phyloP scores from a whole-genome alignment of 2,329 filamentous ascomycete species.

The Diaporthe citri region DNA sequence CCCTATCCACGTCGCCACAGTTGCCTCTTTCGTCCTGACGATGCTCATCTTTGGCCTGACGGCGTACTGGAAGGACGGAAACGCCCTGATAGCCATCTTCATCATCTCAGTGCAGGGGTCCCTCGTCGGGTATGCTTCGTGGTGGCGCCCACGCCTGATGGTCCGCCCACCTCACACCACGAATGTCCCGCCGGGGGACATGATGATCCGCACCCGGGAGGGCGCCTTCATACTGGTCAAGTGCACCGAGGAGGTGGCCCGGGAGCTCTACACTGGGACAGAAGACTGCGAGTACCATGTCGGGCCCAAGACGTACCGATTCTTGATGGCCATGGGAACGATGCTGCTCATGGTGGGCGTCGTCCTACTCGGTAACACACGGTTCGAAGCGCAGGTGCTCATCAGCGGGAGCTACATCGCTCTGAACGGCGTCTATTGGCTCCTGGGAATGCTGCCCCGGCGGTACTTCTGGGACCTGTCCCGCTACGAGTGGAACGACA shows the following conservation, averaged over 20 bases:
- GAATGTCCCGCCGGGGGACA: conserved; percentile 66
- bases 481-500: conserved; percentile 45
- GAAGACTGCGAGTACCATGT: conserved; percentile 71
- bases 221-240: conserved; percentile 70
- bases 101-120: conserved; percentile 66
- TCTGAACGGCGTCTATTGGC: conserved; percentile 72
- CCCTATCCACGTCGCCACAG: conserved; percentile 65
- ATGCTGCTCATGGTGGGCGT: conserved; percentile 72
- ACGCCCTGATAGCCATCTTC: conserved; percentile 63
- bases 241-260: conserved; percentile 70
- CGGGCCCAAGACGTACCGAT: conserved; percentile 58
- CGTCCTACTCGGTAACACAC: conserved; percentile 72
- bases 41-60: conserved; percentile 61
- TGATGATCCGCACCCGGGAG: conserved; percentile 72
- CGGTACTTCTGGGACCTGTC: conserved; percentile 69
- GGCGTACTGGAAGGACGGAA: conserved; percentile 59
- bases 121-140: conserved; percentile 68
- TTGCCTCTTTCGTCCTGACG: conserved; percentile 64
- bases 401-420: conserved; percentile 70
- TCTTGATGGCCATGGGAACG: conserved; percentile 69
- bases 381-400: conserved; percentile 70
- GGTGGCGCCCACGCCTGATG: conserved; percentile 69
- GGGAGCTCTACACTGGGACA: conserved; percentile 73
- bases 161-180: conserved; percentile 60
- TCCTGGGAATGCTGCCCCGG: conserved; percentile 62